phyloP scores from a whole-genome alignment of 75 land plant species.

The Cupressus sempervirens region DNA sequence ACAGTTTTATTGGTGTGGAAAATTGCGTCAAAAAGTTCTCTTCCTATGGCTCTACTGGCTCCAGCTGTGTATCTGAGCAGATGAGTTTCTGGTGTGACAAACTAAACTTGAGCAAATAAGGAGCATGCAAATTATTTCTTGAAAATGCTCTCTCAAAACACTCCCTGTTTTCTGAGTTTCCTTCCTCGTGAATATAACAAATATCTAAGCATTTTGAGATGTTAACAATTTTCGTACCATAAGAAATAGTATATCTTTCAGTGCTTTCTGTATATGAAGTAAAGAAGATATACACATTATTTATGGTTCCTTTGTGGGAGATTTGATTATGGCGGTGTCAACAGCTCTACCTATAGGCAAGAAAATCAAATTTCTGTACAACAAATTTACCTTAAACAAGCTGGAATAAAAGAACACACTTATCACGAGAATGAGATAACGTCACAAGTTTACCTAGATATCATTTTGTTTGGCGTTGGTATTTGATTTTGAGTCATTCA shows the following conservation, averaged over 20 bases:
- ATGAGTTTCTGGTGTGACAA: slow-evolving; percentile 61
- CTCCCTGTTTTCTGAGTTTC: not conserved
- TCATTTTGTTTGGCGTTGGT: not conserved
- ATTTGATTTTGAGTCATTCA: too few relatives aligned
- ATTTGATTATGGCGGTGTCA: not conserved
- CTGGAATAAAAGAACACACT: not conserved
- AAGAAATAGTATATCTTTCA: not conserved
- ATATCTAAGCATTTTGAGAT: slow-evolving; percentile 10
- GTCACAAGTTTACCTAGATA: not conserved
- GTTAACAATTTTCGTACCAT: not conserved
- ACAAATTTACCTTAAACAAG: not conserved
- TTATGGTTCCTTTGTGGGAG: not conserved
- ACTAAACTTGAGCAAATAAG: slow-evolving; percentile 33
- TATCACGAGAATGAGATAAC: not conserved
- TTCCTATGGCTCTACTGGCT: slow-evolving; percentile 94
- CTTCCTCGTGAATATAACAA: too few relatives aligned
- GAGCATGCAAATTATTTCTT: not conserved
- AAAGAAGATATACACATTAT: not conserved
- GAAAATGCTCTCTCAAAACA: not conserved
- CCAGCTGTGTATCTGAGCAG: slow-evolving; percentile 61
- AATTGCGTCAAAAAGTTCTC: slow-evolving; percentile 73
- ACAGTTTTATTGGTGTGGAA: slow-evolving; percentile 77
- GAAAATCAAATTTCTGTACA: not conserved
- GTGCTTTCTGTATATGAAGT: not conserved
- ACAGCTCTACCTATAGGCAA: not conserved